A percentile compares a stretch with the other conserved stretches of the same genome.
Conservation (phyloP, 495 filamentous ascomycete genomes). For the Aspergillus diversus region DNA sequence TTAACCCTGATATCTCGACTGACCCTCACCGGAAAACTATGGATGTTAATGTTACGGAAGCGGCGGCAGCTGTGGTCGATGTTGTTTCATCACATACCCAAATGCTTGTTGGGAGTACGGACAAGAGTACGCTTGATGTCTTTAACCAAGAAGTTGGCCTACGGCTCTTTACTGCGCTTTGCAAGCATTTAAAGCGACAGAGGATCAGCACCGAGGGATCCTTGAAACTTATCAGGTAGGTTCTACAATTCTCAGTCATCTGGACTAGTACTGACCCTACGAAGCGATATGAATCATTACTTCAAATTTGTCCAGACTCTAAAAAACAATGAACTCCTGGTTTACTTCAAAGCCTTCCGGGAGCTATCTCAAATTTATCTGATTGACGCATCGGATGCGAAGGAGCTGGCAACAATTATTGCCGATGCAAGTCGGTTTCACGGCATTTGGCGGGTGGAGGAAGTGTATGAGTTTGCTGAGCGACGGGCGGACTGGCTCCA, state of each 20-base stretch:
- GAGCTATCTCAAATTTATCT: conserved; percentile 96
- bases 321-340: conserved; percentile 77
- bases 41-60: conserved; percentile 82
- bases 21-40: conserved; percentile 50
- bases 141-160: conserved; percentile 98
- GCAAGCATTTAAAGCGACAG: conserved; percentile 97
- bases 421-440: conserved; percentile 88
- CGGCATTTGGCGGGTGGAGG: conserved; percentile 91
- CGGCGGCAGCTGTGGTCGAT: conserved; percentile 78
- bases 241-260: background rate
- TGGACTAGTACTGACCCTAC: conserved; percentile 19
- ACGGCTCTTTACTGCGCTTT: conserved; percentile 83
- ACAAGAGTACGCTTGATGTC: conserved; percentile 96
- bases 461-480: conserved; percentile 97
- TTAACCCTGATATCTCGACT: conserved; percentile 71
- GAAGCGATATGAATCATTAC: conserved; percentile 94
- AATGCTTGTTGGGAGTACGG: conserved; percentile 90
- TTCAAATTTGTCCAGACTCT: conserved; percentile 80
- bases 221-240: conserved; percentile 82
- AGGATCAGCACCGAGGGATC: conserved; percentile 88
- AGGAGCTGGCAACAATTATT: conserved; percentile 93
- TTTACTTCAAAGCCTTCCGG: conserved; percentile 89
- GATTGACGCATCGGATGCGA: conserved; percentile 83
- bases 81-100: conserved; percentile 85
- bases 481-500: conserved; percentile 92